Evolutionary conservation across 2,329 filamentous ascomycete genomes (phyloP), one percentile per base, ranked within the genome.

Genomic region (Sarocladium oryzae): DNA sequence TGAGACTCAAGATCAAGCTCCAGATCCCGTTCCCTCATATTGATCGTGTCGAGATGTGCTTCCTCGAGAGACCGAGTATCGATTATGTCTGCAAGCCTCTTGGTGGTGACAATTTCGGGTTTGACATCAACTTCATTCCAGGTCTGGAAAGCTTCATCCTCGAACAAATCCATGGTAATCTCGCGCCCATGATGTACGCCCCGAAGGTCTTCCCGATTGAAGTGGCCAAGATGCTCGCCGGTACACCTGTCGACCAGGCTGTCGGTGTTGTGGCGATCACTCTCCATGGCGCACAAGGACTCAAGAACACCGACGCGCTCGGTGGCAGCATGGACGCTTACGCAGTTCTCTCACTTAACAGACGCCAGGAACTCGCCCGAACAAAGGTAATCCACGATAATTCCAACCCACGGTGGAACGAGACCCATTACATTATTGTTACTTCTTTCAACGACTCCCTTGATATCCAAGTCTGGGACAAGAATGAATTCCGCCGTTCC

Each of bases 121-220:
- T 99, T 65, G 93, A 99, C 63, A 97, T 99, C 77, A 97, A 96
- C 72, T 96, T 99, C 69, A 95, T 99, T 58, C 93, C 93, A 16
- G 92, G 92, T 59, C 78, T 99, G 21, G 91, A 97, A 67, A 80
- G 69, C 52, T 99, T 99, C 69, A 99, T 99, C 61, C 84, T 88
- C 65, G 93, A 99, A 60, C 89, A 95, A 71, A 95, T 99, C 50
- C 95, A 99, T 67, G 88, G 86, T 56, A 96, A 92, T 63, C 73
- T 99, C 48, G 86, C 83, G 2, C 95, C 93, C 0, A 97, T 99
- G 86, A 96, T 99, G 89, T 99, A 99, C 65, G 85, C 84, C 33
- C 93, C 93, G 8, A 96, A 99, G 60, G 90, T 97, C 48, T 99
- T 99, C 76, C 93, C 93, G 15, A 93, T 99, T 58, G 93, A 99